Evolutionary conservation across 2,329 filamentous ascomycete species (phyloP).

Genomic region (Aspergillus sp.): DNA sequence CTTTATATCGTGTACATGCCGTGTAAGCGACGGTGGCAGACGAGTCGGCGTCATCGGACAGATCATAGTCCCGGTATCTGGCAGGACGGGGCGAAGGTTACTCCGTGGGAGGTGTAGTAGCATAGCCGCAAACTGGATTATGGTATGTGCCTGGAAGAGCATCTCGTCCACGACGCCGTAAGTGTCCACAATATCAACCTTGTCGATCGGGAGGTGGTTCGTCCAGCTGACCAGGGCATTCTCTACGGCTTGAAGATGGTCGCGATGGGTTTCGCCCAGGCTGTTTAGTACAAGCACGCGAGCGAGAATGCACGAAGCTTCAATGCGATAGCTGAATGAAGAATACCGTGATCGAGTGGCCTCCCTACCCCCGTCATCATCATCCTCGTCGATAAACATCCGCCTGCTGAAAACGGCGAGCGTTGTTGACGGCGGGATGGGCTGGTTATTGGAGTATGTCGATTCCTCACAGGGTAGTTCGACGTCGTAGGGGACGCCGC

Average conservation of each 20-base stretch:
- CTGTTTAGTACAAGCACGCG: constrained; percentile 52
- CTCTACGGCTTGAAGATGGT: constrained; percentile 52
- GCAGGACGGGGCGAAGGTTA: constrained; percentile 44
- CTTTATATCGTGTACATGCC: constrained; percentile 28
- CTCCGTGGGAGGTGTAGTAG: constrained; percentile 69
- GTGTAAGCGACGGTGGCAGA: constrained; percentile 25
- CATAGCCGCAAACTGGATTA: constrained; percentile 47
- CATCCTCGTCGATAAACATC: constrained; percentile 56
- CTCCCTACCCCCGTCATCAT: constrained; percentile 55
- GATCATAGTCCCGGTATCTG: constrained; percentile 12
- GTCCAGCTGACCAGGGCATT: constrained; percentile 61
- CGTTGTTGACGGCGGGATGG: constrained; percentile 51
- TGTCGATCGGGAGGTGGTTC: constrained; percentile 63
- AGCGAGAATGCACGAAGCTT: constrained; percentile 67
- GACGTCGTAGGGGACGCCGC: constrained; percentile 60
- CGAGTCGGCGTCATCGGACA: neutral
- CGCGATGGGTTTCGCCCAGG: constrained; percentile 34
- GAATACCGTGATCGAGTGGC: constrained; percentile 47
- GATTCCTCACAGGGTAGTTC: constrained; percentile 70
- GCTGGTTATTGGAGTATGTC: constrained; percentile 42
- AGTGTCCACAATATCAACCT: constrained; percentile 59
- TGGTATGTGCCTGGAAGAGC: constrained; percentile 33
- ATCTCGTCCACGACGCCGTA: constrained; percentile 65
- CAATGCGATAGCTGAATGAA: constrained; percentile 74
- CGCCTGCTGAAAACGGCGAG: constrained; percentile 51